Evolutionary conservation across 495 filamentous ascomycete genomes (phyloP), one percentile per base, ranked within the genome.

Genomic region (Lasiosphaeria ovina): DNA sequence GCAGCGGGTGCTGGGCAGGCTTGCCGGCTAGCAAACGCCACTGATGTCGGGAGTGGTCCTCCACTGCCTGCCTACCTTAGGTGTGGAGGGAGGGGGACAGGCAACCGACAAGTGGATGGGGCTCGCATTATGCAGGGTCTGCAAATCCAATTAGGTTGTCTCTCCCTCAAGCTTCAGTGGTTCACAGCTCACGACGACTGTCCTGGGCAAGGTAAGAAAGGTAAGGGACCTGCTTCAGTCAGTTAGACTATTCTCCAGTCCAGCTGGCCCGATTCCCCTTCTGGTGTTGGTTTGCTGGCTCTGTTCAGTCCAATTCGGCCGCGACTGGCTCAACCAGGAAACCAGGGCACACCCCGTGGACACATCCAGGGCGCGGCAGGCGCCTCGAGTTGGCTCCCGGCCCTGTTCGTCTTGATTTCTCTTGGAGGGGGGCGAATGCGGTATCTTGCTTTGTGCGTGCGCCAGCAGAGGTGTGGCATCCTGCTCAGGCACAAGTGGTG

Each of bases 81-180:
- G 24, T 47, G 44, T 47, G 44, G 42, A 45, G 2, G 16, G 44
- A 42, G 38, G 38, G 44, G 16, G 44, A n/a, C 12, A 47, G 44
- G 16, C 44, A 14, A n/a, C 8, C 44, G 16, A 47, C 49, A 57
- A 66, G 62, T 59, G 63, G 65, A 64, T 61, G 55, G 62, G 61
- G 69, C 69, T 70, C 64, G 59, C 67, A 60, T 69, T 66, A 76
- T 76, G 74, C 74, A 76, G 74, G 74, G 74, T 70, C 74, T 47
- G 44, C 16, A 14, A 42, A 4, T 47, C 44, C 16, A n/a, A 14
- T 11, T 14, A 47, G 44, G 44, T 14, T 14, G 44, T 47, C 44
- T 47, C 44, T 14, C 38, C 7, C 38, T 12, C 3, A 11, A 47
- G 24, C 24, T 24, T 24, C 24, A 24, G 24, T 24, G 24, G 24